Evolutionary conservation across 1,139 yeast genomes (phyloP).

Genomic region (Nakaseomyces uthaithaninus): DNA sequence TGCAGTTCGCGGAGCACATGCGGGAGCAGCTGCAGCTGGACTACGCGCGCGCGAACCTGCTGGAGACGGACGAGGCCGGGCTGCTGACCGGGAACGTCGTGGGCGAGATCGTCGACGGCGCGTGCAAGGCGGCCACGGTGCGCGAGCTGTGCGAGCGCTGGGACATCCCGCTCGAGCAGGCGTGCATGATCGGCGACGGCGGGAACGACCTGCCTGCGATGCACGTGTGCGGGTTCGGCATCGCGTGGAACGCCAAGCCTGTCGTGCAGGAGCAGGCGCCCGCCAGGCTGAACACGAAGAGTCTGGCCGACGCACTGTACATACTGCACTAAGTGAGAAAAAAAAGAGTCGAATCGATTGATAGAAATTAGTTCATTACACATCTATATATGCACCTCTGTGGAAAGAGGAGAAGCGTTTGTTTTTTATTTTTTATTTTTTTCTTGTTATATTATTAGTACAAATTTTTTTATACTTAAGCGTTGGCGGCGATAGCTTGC

Average conservation of each 20-base stretch:
- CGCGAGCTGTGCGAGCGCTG: conserved; percentile 59
- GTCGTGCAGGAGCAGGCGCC: conserved; percentile 80
- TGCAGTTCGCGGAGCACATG: conserved; percentile 75
- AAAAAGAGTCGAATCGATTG: too few species aligned
- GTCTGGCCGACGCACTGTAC: conserved; percentile 67
- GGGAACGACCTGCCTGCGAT: conserved; percentile 94
- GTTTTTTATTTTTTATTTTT: conserved; percentile 2
- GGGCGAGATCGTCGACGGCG: conserved; percentile 84
- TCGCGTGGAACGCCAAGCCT: conserved; percentile 98
- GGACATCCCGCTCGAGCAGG: conserved; percentile 44
- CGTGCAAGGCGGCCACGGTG: conserved; percentile 68
- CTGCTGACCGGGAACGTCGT: conserved; percentile 46
- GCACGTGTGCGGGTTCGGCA: conserved; percentile 85
- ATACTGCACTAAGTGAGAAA: conserved; percentile 66
- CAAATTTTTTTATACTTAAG: too few species aligned
- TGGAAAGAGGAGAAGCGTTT: too few species aligned
- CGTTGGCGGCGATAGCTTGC: conserved; percentile 53
- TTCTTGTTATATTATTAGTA: conserved; percentile 8
- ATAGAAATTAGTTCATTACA: too few species aligned
- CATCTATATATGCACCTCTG: too few species aligned
- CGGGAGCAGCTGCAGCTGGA: conserved; percentile 63
- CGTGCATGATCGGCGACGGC: conserved; percentile 94
- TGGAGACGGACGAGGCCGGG: conserved; percentile 46
- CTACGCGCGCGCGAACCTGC: conserved; percentile 79
- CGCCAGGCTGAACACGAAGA: conserved; percentile 60